Conservation (phyloP, 192 early-diverging fungal species). For the Diversispora epigaea region DNA sequence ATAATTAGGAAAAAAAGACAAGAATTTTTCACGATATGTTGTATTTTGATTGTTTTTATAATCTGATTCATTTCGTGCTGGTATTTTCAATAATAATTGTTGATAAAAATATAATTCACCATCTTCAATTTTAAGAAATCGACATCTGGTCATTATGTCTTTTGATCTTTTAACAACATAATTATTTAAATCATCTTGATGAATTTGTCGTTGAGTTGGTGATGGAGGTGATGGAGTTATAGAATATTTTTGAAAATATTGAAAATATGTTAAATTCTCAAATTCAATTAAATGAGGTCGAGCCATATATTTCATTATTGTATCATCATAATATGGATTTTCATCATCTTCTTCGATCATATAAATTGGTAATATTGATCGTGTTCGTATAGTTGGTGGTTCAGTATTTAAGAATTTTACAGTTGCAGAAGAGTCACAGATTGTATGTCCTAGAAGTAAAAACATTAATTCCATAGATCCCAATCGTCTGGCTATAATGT, state of each 20-base stretch:
- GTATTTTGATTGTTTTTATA: background rate
- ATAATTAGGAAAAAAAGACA: background rate
- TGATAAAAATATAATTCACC: slow-evolving; percentile 6
- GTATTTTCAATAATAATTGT: background rate
- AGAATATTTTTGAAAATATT: slow-evolving; percentile 11
- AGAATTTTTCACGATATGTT: slow-evolving; percentile 2
- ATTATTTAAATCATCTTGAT: background rate
- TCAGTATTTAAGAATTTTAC: background rate
- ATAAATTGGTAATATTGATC: background rate
- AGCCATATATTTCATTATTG: no score
- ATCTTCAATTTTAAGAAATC: no score
- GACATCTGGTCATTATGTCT: background rate
- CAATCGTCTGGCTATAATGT: background rate
- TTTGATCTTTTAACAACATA: background rate
- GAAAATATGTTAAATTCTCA: background rate
- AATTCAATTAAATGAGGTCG: background rate
- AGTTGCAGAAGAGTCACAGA: background rate
- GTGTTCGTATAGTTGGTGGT: background rate
- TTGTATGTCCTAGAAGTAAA: background rate
- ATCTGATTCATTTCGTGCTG: background rate
- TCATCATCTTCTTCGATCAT: background rate
- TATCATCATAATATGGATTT: background rate
- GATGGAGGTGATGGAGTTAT: background rate
- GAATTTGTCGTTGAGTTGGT: no score
- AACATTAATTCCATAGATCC: background rate